These are phyloP conservation scores for Lentinula sp. DNA, from an alignment of 768 basidiomycete species.

Conservation along the genomic window DNA sequence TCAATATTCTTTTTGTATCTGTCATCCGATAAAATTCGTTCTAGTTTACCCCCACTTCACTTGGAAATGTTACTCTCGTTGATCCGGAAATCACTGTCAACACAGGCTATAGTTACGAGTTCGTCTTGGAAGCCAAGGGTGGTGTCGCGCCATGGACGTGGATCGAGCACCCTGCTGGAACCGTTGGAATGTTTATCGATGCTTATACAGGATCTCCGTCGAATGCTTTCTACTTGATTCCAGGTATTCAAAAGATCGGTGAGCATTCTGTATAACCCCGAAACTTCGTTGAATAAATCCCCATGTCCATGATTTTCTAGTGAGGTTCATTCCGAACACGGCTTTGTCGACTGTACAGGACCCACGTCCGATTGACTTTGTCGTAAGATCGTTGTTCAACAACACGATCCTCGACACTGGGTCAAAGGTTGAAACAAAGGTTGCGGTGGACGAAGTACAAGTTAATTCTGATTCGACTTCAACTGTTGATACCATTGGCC, in stretches of 20 bases:
- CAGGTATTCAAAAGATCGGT: conserved; percentile 48
- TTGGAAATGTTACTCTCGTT: conserved; percentile 38
- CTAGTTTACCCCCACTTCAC: conserved; percentile 48
- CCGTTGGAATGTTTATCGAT: conserved; percentile 48
- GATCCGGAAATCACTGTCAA: conserved; percentile 42
- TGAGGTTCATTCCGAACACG: conserved; percentile 33
- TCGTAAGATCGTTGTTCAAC: conserved; percentile 48
- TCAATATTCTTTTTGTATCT: not conserved
- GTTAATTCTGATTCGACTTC: not conserved
- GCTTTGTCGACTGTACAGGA: conserved; percentile 30
- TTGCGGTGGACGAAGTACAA: not conserved
- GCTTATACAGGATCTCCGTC: conserved; percentile 29
- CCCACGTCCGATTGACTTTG: conserved; percentile 38
- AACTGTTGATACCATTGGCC: not conserved
- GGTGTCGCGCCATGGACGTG: conserved; percentile 56
- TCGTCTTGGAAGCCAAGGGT: conserved; percentile 45
- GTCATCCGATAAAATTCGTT: not conserved
- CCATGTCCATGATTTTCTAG: conserved; percentile 16
- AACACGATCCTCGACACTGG: conserved; percentile 24
- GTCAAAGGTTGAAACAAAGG: not conserved
- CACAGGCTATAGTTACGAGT: conserved; percentile 27
- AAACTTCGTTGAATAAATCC: not conserved
- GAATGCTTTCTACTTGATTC: conserved; percentile 53
- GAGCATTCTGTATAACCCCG: conserved; percentile 12
- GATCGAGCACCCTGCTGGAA: conserved; percentile 53